Evolutionary conservation across 768 basidiomycete species (phyloP).

Genomic region (Phylloporus sp.): DNA sequence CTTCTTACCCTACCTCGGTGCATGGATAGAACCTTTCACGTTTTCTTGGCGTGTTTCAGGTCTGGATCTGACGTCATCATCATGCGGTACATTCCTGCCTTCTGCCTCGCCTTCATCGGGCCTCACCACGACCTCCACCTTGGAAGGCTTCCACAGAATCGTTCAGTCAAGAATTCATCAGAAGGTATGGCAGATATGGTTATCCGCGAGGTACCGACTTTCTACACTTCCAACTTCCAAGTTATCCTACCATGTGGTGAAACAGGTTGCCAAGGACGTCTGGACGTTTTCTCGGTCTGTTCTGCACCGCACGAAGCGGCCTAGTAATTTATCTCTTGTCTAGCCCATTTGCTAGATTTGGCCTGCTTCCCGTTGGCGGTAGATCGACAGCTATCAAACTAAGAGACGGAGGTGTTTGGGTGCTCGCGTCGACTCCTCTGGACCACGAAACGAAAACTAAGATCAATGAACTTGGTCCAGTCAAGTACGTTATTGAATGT

Average conservation of each 20-base stretch:
- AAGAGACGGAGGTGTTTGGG: constrained; percentile 64
- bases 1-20: background rate
- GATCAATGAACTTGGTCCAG: constrained; percentile 59
- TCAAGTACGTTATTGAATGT: constrained; percentile 41
- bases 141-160: constrained; percentile 5
- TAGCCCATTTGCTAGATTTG: constrained; percentile 65
- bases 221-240: background rate
- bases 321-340: constrained; percentile 6
- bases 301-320: background rate
- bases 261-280: constrained; percentile 46
- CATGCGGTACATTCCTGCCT: constrained; percentile 2
- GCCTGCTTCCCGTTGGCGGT: constrained; percentile 72
- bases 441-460: constrained; percentile 58
- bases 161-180: constrained; percentile 1
- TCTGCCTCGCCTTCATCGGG: constrained; percentile 7
- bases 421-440: constrained; percentile 76
- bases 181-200: constrained; percentile 33
- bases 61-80: constrained; percentile 20
- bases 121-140: constrained; percentile 18
- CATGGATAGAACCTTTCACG: constrained; percentile 10
- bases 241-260: background rate
- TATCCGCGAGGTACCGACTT: constrained; percentile 40
- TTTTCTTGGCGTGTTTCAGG: constrained; percentile 7
- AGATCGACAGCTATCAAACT: constrained; percentile 78
- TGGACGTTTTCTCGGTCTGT: constrained; percentile 64